Conservation (phyloP, 164 flowering plant species). For the Platanus orientalis region DNA sequence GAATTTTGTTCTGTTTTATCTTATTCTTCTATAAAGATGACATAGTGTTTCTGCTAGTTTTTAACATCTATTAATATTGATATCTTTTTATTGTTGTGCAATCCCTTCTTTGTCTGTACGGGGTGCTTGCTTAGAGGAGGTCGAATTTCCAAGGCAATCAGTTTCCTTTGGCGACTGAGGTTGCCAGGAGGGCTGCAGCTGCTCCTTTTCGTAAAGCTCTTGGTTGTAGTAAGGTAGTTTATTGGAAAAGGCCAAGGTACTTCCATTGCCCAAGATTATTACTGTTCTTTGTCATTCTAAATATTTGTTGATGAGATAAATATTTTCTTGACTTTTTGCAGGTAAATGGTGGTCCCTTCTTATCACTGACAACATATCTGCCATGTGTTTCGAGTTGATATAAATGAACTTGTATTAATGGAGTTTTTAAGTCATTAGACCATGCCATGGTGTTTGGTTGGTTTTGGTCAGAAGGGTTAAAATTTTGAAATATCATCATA, state of each 20-base stretch:
- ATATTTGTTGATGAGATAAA: not conserved
- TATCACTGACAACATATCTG: slow-evolving; percentile 25
- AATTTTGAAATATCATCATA: not conserved
- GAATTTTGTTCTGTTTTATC: not conserved
- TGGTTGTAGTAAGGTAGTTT: slow-evolving; percentile 28
- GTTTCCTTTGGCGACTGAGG: slow-evolving; percentile 66
- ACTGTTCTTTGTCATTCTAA: not conserved
- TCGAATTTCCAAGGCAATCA: slow-evolving; percentile 73
- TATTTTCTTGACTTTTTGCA: slow-evolving; percentile 18
- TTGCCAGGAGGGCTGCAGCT: slow-evolving; percentile 67
- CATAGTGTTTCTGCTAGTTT: not conserved
- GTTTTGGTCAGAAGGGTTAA: slow-evolving; percentile 9
- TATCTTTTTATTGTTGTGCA: not conserved
- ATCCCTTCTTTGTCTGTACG: slow-evolving; percentile 33
- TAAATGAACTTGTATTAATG: not conserved
- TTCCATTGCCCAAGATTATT: not conserved
- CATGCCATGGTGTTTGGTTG: slow-evolving; percentile 2
- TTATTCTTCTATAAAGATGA: not conserved
- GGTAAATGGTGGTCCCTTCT: slow-evolving; percentile 50
- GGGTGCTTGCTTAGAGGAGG: slow-evolving; percentile 76
- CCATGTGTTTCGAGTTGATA: slow-evolving; percentile 22
- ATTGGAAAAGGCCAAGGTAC: slow-evolving; percentile 67
- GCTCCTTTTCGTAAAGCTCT: slow-evolving; percentile 54
- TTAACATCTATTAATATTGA: not conserved
- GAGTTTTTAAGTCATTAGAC: slow-evolving; percentile 5